Evolutionary conservation across 768 basidiomycete genomes (phyloP).

Genomic region (Terana coerulea): DNA sequence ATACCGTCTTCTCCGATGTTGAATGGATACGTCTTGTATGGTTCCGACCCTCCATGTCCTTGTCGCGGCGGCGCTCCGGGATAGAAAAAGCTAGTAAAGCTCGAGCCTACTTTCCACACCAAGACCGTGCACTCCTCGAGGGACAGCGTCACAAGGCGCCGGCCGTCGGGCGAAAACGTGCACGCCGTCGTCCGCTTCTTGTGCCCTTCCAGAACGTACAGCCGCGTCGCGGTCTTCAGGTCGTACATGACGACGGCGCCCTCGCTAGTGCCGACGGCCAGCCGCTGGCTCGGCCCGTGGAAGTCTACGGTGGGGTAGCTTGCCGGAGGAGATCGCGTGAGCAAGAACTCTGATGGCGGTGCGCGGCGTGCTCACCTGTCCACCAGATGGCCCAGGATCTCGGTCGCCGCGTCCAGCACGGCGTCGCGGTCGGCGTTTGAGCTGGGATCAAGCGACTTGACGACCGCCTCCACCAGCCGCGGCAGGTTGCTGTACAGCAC

Average conservation of each 20-base stretch:
- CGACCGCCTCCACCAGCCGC: constrained; percentile 88
- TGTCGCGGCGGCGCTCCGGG: constrained; percentile 91
- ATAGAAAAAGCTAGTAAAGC: constrained; percentile 85
- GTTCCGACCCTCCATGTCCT: constrained; percentile 74
- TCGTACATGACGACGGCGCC: constrained; percentile 96
- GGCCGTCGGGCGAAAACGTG: constrained; percentile 91
- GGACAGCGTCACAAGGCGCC: constrained; percentile 82
- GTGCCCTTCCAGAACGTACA: constrained; percentile 95
- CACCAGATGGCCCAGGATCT: constrained; percentile 93
- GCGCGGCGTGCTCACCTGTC: constrained; percentile 61
- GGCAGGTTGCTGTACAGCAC: constrained; percentile 83
- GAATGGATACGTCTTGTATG: constrained; percentile 86
- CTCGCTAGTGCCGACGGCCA: constrained; percentile 92
- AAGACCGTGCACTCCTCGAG: constrained; percentile 80
- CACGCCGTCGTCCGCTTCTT: constrained; percentile 76
- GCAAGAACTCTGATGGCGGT: not conserved
- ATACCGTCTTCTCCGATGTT: constrained; percentile 83
- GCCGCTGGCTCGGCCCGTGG: constrained; percentile 78
- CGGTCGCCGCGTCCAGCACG: constrained; percentile 86
- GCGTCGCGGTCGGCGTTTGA: constrained; percentile 72
- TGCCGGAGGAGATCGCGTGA: not conserved
- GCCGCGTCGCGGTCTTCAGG: constrained; percentile 88
- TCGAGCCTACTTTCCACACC: constrained; percentile 95
- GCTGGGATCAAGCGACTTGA: constrained; percentile 94
- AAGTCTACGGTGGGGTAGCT: constrained; percentile 96